Evolutionary conservation across 2,329 filamentous ascomycete genomes (phyloP).

Genomic region (Aspergillus brunneoviolaceus): DNA sequence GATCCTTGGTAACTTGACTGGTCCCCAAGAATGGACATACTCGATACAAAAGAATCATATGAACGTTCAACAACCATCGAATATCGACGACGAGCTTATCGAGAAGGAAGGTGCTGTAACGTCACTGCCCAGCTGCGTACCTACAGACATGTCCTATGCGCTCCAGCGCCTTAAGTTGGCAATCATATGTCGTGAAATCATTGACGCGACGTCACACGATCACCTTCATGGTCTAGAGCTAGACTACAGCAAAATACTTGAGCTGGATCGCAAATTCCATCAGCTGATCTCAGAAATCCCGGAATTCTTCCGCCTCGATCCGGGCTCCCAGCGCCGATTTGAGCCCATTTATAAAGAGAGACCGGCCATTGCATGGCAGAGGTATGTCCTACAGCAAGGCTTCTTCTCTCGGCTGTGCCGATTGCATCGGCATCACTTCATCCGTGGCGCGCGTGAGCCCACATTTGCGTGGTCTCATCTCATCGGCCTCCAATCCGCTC

Average conservation of each 20-base stretch:
- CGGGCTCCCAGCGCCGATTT: constrained; percentile 26
- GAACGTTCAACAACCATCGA: constrained; percentile 42
- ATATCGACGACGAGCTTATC: constrained; percentile 45
- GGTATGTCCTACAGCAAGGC: constrained; percentile 36
- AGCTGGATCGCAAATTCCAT: constrained; percentile 37
- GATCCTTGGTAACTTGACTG: constrained; percentile 42
- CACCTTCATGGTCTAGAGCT: constrained; percentile 27
- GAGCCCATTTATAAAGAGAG: constrained; percentile 29
- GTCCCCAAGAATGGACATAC: constrained; percentile 48
- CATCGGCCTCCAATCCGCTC: constrained; percentile 39
- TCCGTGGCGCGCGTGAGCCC: constrained; percentile 36
- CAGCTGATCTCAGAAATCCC: constrained; percentile 33
- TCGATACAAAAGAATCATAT: constrained; percentile 43
- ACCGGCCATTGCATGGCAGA: constrained; percentile 36
- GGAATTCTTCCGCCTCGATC: constrained; percentile 39
- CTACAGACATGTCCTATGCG: constrained; percentile 49
- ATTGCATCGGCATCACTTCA: constrained; percentile 42
- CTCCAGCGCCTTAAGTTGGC: constrained; percentile 45
- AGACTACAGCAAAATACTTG: constrained; percentile 40
- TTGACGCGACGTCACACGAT: constrained; percentile 36
- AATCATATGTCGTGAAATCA: constrained; percentile 41
- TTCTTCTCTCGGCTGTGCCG: constrained; percentile 39
- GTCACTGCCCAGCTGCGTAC: constrained; percentile 32
- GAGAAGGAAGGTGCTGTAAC: constrained; percentile 18
- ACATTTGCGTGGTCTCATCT: constrained; percentile 41